Conservation (phyloP, 108 stramenopile genomes). For the Discostella stelligeroides region DNA sequence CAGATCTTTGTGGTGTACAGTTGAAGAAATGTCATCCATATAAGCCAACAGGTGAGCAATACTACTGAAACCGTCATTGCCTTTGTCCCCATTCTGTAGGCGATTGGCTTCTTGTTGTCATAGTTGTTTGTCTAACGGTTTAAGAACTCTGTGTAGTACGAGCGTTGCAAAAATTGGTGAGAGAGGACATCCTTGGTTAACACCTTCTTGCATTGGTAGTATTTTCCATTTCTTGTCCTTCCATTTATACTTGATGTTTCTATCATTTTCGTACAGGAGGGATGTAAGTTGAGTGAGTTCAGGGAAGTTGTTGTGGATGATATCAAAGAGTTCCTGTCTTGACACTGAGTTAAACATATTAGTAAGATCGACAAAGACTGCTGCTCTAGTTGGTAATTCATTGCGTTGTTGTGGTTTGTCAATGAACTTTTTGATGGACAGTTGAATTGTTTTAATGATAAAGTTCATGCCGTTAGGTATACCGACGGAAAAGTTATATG, state of each 20-base stretch:
- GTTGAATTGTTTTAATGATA: too few relatives aligned
- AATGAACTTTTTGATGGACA: conserved; percentile 22
- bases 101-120: not conserved
- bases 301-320: conserved; percentile 3
- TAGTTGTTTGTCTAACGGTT: not conserved
- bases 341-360: conserved; percentile 31
- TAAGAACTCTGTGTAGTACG: conserved; percentile 11
- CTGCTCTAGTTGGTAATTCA: conserved; percentile 4
- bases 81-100: not conserved
- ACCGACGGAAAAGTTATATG: too few relatives aligned
- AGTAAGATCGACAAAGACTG: conserved; percentile 19
- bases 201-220: conserved; percentile 20
- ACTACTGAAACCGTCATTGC: conserved; percentile 13
- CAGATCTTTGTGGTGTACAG: conserved; percentile 10
- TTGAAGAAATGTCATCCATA: conserved; percentile 18
- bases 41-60: conserved; percentile 19
- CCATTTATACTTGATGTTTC: conserved; percentile 1
- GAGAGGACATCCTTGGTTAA: conserved; percentile 33
- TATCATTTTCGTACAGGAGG: not conserved
- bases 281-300: not conserved
- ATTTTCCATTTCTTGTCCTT: conserved; percentile 6
- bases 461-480: too few relatives aligned
- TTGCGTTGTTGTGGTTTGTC: not conserved
- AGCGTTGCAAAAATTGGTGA: conserved; percentile 26
- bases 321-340: not conserved